Conservation (phyloP, 768 basidiomycete genomes). For the Lentinula boryana region DNA sequence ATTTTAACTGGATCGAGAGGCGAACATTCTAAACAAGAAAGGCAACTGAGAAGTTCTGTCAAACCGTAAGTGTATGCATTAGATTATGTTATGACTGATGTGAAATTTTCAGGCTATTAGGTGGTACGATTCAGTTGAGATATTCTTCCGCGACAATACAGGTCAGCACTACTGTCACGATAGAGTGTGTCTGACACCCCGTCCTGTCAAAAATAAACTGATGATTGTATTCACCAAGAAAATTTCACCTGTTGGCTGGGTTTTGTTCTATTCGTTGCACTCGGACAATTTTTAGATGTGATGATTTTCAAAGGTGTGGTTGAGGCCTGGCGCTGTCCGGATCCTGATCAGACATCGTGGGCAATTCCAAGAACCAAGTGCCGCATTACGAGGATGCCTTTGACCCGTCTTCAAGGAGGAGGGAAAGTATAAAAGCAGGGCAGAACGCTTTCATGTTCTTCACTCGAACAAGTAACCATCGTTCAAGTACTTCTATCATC, state of each 20-base stretch:
- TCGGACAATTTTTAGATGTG: background rate
- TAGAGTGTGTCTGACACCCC: background rate
- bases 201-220: background rate
- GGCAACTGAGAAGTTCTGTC: background rate
- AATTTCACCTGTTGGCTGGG: background rate
- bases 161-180: background rate
- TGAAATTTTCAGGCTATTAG: background rate
- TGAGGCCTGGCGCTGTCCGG: background rate
- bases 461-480: slow-evolving; percentile 5
- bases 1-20: background rate
- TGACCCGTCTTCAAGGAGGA: background rate
- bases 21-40: background rate
- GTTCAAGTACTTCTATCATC: slow-evolving; percentile 5
- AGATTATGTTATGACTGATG: background rate
- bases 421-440: background rate
- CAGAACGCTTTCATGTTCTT: background rate
- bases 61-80: background rate
- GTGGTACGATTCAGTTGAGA: background rate
- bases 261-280: background rate
- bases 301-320: background rate
- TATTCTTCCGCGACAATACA: too few relatives aligned
- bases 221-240: background rate
- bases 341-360: background rate
- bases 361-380: background rate
- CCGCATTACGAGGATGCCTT: background rate